phyloP scores from a whole-genome alignment of 2,329 filamentous ascomycete species.

The Moelleriella libera region DNA sequence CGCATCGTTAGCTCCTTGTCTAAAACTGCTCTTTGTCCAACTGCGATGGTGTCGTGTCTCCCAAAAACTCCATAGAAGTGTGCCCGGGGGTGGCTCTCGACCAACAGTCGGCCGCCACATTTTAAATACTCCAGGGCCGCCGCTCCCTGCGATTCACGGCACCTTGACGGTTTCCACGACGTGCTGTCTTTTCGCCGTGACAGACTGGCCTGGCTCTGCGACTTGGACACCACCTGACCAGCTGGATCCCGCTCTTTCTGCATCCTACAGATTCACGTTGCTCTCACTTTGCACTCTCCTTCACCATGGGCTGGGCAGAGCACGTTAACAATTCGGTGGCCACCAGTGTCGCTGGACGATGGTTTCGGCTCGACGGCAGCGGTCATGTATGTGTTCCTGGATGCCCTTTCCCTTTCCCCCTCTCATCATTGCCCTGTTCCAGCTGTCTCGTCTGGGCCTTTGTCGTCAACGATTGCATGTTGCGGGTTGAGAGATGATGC shows the following conservation, averaged over 20 bases:
- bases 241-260: no score
- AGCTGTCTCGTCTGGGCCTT: not conserved
- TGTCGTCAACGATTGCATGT: not conserved
- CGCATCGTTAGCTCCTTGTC: not conserved
- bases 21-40: not conserved
- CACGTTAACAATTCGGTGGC: conserved; percentile 45
- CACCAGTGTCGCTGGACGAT: conserved; percentile 49
- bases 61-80: not conserved
- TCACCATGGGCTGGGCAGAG: conserved; percentile 32
- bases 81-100: not conserved
- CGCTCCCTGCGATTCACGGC: no score
- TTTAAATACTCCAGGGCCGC: not conserved
- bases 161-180: not conserved
- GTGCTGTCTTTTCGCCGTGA: not conserved
- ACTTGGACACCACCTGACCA: no score
- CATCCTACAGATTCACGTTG: not conserved
- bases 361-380: conserved; percentile 70
- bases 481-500: not conserved
- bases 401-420: not conserved
- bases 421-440: not conserved
- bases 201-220: not conserved
- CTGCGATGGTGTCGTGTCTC: not conserved
- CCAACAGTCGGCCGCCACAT: not conserved
- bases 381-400: conserved; percentile 53
- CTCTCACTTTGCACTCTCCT: not conserved